Base-by-base conservation (phyloP, 257 asterid genomes). In the Nicotiana tabacum region DNA sequence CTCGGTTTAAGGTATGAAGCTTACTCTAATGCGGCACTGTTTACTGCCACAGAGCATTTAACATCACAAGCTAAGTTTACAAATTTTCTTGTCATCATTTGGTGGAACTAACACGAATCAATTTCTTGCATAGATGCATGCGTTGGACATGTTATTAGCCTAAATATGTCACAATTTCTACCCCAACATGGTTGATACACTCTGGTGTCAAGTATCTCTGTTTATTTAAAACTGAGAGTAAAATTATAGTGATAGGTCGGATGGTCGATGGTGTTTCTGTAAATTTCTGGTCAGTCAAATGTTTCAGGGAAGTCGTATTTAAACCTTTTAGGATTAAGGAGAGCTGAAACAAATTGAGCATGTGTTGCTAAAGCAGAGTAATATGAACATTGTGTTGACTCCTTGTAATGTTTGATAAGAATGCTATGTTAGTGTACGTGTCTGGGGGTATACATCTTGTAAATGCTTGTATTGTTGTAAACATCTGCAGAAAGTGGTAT, bases 1-100 rank as follows among this genome's bases (percentile, higher is more conserved):
- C 98, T 88, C 97, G 98, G 69, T 96, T 96, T 87, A 94, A 96
- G 99, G 99, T 96, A 87, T 68, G 77, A 56, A 80, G 66, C 48
- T 69, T 65, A 80, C 27, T 80, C 62, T 79, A 27, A 13, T 48
- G 43, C 16, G 84, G 81, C 21, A 18, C 18, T 81, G 78, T 66
- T 51, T 24, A 27, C 64, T 65, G 51, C 16, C 46, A 74, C 80
- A 13, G 2, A 13, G 2, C 62, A 74, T 48, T 74, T 74, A 7
- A 48, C 80, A 48, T 48, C 60, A 27, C 64, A 74, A 74, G 80
- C 61, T 48, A 74, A 46, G 64, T 48, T 51, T 27, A 15, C 62
- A 48, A 48, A 13, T 74, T 74, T 48, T 48, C 62, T 74, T 48
- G 80, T 51, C 62, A 13, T 48, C 80, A 7, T 74, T 74, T 48